Evolutionary conservation across 345 rosid genomes (phyloP).

Genomic region (Brassica cretica): DNA sequence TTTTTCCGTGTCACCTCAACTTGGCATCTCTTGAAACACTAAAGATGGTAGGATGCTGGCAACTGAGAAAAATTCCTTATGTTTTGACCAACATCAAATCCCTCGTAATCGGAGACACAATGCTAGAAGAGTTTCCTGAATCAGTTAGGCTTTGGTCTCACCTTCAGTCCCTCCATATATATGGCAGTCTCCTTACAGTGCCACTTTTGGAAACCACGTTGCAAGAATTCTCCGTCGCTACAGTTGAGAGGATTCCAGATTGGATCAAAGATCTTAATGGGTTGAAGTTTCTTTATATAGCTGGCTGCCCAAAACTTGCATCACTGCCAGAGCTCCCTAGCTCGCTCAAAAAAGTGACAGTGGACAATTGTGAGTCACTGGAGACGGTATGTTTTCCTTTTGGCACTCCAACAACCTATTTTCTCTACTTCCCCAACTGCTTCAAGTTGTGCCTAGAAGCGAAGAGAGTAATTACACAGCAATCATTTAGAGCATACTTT

Average conservation of each 20-base stretch:
- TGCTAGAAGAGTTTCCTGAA: background rate
- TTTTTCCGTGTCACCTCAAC: constrained; percentile 1
- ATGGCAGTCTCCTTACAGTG: background rate
- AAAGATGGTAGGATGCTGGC: constrained; percentile 20
- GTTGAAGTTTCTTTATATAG: background rate
- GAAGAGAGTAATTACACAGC: background rate
- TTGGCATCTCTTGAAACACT: constrained; percentile 13
- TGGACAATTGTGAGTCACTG: constrained; percentile 9
- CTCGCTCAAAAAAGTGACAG: background rate
- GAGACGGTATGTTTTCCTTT: background rate
- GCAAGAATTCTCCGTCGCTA: background rate
- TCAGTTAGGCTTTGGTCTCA: background rate
- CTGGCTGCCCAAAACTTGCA: constrained; percentile 15
- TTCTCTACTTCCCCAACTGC: constrained; percentile 1
- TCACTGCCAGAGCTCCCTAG: constrained; percentile 23
- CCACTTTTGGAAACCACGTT: background rate
- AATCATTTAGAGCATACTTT: background rate
- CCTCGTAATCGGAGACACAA: background rate
- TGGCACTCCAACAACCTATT: background rate
- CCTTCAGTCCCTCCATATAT: background rate
- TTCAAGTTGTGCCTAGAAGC: background rate
- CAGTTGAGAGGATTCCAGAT: background rate
- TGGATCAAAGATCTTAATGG: background rate
- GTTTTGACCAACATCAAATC: constrained; percentile 3
- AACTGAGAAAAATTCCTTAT: constrained; percentile 10